Conservation (phyloP, 805 yeast species). For the Dipodascopsis uninucleata region DNA sequence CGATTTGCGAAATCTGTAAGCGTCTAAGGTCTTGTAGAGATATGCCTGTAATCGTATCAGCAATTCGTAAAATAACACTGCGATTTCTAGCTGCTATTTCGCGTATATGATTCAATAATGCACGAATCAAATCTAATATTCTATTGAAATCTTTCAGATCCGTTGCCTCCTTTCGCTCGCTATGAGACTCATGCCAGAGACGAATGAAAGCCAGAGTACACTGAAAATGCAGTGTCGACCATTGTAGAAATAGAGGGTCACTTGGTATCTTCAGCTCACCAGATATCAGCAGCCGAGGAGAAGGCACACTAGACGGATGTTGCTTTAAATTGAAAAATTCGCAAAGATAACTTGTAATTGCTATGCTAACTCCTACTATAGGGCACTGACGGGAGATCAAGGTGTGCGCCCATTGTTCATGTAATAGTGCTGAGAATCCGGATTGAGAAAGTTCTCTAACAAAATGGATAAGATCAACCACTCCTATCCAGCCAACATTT, state of each 20-base stretch:
- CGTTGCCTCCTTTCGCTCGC: not conserved
- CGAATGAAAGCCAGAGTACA: constrained; percentile 10
- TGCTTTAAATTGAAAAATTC: constrained; percentile 2
- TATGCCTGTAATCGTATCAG: no score
- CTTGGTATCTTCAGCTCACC: no score
- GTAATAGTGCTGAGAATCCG: constrained; percentile 3
- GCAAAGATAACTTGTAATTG: constrained; percentile 7
- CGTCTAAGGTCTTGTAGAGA: constrained; percentile 6
- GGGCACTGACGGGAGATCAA: constrained; percentile 10
- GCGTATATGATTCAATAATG: constrained; percentile 5
- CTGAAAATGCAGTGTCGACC: constrained; percentile 17
- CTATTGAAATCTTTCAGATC: not conserved
- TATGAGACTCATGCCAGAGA: constrained; percentile 12
- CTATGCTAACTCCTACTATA: constrained; percentile 9
- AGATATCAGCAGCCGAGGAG: no score
- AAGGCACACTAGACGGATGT: not conserved
- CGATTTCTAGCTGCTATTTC: not conserved
- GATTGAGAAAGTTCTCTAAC: not conserved
- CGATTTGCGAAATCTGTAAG: constrained; percentile 10
- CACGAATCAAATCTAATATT: constrained; percentile 9
- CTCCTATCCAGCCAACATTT: constrained; percentile 15
- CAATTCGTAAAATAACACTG: not conserved
- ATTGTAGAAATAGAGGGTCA: constrained; percentile 13
- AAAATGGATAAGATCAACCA: constrained; percentile 8
- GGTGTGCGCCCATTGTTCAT: constrained; percentile 14